Evolutionary conservation across 495 filamentous ascomycete species (phyloP), one percentile per base, ranked within the genome.

Genomic region (Xanthoparmelia taractica): DNA sequence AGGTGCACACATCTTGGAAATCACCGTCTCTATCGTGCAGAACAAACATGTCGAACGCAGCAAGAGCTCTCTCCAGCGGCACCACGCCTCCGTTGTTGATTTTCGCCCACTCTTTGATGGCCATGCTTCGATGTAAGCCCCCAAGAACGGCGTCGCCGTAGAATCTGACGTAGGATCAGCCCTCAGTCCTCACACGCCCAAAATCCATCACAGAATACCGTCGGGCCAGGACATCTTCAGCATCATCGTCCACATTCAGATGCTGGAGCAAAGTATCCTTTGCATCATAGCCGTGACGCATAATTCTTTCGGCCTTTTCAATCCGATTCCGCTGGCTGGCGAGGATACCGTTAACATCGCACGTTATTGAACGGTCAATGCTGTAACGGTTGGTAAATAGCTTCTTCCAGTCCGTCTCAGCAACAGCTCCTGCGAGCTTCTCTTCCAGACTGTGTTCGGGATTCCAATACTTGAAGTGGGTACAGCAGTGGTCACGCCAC

Each of bases 21-120:
- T 92, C 90, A 23, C 86, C 85, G 48, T 84, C 79, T 18, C 81
- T 79, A 54, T 85, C 86, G 63, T 85, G 82, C 15, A 91, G 76
- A 41, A 94, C 83, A 70, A 96, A 97, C 70, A 97, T 81, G 68
- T 97, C 94, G 68, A 92, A 96, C 27, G 86, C 85, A 18, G 84
- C 87, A 33, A 97, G 75, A 8, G 87, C 90, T 54, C 81, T 79
- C 71, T 96, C 92, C 45, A 96, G 79, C 29, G 84, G 70, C 17
- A 87, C 75, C 45, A 76, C 68, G 63, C 82, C 77, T 11, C 77
- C 77, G 31, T 76, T 75, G 38, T 66, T 74, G 15, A 88, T 72
- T 59, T 78, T 82, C 55, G 75, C 74, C 93, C 91, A 96, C 70
- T 89, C 81, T 34, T 84, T 78, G 31, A 97, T 75, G 15, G 91